A percentile compares a stretch with the other conserved stretches of the same genome.
Conservation (phyloP, 306 rosid species). For the Hippophae rhamnoides region DNA sequence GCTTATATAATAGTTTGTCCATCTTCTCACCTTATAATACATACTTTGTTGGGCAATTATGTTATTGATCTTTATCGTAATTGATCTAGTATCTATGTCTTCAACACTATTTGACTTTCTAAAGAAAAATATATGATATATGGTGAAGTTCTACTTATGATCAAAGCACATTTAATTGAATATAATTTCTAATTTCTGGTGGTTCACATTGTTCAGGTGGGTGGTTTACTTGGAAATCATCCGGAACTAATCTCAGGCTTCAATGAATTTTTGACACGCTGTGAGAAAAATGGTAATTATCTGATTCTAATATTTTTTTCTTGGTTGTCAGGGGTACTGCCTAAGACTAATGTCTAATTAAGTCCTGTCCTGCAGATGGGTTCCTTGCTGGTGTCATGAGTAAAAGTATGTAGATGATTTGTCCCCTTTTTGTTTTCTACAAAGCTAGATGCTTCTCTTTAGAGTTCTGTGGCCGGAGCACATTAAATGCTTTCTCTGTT, state of each 20-base stretch:
- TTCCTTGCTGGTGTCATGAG: slow-evolving; percentile 95
- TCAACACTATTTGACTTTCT: too few species aligned
- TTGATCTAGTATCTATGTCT: too few species aligned
- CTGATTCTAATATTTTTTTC: slow-evolving; percentile 16
- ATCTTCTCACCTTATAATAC: too few species aligned
- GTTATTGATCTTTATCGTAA: too few species aligned
- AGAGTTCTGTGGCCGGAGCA: slow-evolving; percentile 11
- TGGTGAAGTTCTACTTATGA: too few species aligned
- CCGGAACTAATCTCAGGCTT: slow-evolving; percentile 85
- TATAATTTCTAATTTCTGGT: slow-evolving; percentile 18
- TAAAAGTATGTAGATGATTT: slow-evolving; percentile 61
- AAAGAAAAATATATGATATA: too few species aligned
- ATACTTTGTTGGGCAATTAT: too few species aligned
- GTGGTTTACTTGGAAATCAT: slow-evolving; percentile 75
- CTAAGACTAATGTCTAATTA: slow-evolving; percentile 30
- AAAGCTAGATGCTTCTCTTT: slow-evolving; percentile 14
- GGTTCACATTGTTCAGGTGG: slow-evolving; percentile 44
- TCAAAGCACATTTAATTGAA: neutral
- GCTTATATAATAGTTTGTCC: too few species aligned
- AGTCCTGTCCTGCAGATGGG: slow-evolving; percentile 65
- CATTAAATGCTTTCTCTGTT: slow-evolving; percentile 4
- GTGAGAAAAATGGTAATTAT: slow-evolving; percentile 85
- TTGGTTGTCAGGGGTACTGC: slow-evolving; percentile 17
- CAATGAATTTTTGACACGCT: slow-evolving; percentile 73
- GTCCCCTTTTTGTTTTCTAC: slow-evolving; percentile 20